These are phyloP conservation scores for Coniochaeta sp. DNA, from an alignment of 2,329 filamentous ascomycete genomes.

Conservation along the genomic window DNA sequence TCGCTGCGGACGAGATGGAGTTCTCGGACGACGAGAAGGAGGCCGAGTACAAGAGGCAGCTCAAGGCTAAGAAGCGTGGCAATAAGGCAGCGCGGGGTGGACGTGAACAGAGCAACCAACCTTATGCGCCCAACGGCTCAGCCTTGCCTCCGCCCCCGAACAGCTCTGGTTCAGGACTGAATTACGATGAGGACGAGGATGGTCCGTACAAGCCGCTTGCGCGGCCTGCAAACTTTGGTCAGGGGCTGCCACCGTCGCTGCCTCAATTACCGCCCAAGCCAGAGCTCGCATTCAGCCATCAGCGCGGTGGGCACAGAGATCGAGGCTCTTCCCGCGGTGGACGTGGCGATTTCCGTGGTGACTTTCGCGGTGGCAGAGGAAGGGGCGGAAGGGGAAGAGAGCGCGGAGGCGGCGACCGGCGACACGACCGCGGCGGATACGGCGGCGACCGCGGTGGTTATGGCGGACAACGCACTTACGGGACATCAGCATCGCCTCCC, in stretches of 20 bases:
- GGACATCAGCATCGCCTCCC: slow-evolving; percentile 19
- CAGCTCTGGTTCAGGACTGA: slow-evolving; percentile 38
- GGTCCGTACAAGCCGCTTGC: slow-evolving; percentile 66
- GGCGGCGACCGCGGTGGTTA: slow-evolving; percentile 27
- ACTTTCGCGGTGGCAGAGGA: slow-evolving; percentile 27
- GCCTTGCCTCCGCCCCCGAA: slow-evolving; percentile 13
- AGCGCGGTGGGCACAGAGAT: slow-evolving; percentile 12
- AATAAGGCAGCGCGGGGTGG: slow-evolving; percentile 34
- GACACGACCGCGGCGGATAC: slow-evolving; percentile 41
- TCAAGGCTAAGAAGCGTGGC: slow-evolving; percentile 57
- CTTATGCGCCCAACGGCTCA: slow-evolving; percentile 33
- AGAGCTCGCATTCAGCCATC: slow-evolving; percentile 21
- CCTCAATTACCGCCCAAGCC: slow-evolving; percentile 28
- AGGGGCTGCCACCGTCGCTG: slow-evolving; percentile 38
- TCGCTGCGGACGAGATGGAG: slow-evolving; percentile 77
- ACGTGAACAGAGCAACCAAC: slow-evolving; percentile 8
- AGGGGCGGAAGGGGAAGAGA: slow-evolving; percentile 24
- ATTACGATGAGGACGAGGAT: slow-evolving; percentile 63
- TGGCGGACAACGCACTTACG: slow-evolving; percentile 26
- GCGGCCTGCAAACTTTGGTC: slow-evolving; percentile 57
- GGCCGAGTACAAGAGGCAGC: slow-evolving; percentile 65
- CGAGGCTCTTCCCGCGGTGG: slow-evolving; percentile 28
- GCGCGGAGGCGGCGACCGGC: slow-evolving; percentile 32
- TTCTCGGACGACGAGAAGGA: slow-evolving; percentile 97
- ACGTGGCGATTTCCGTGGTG: slow-evolving; percentile 39